Evolutionary conservation across 495 filamentous ascomycete species (phyloP), one percentile per base, ranked within the genome.

Genomic region (Choiromyces venosus): DNA sequence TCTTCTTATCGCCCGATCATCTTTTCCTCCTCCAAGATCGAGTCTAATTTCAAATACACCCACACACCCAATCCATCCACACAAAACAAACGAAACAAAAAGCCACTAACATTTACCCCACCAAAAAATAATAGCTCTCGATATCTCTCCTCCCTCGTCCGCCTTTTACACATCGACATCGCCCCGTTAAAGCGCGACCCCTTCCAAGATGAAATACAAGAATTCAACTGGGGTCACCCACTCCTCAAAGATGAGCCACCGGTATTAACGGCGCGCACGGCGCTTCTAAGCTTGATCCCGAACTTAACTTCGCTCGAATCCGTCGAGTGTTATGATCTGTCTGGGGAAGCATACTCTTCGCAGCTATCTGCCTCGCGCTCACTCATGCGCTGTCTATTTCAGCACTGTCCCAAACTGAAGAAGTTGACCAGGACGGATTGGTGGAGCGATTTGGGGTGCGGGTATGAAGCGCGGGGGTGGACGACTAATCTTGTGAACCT

Each of bases 191-290:
- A 69, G 9, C 74, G 66, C 29, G 52, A 69, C 36, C 69, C 52
- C 10, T 66, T 69, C 25, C 74, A 72, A 38, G 74, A 77, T 29
- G 75, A 77, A 68, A 72, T 77, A 8, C 75, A 77, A 42, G 75
- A 77, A 67, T 77, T 77, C 56, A 77, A 76, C 16, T 77, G 75
- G 75, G 66, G 74, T 14, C 75, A 77, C 29, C 73, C 75, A 37
- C 75, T 75, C 42, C 65, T 77, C 29, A 68, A 69, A 29, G 75
- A 76, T 38, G 75, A 76, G 37, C 66, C 69, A 12, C 75, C 75
- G 0, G 69, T 77, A 19, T 64, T 72, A 44, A 77, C 75, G 5
- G 75, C 75, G 37, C 75, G 75, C 46, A 76, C 75, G 8, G 75
- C 75, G 40, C 74, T 77, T 8, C 74, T 77, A 21, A 68, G 69